Base-by-base conservation (phyloP, 2,329 filamentous ascomycete genomes). In the Alternaria panax region DNA sequence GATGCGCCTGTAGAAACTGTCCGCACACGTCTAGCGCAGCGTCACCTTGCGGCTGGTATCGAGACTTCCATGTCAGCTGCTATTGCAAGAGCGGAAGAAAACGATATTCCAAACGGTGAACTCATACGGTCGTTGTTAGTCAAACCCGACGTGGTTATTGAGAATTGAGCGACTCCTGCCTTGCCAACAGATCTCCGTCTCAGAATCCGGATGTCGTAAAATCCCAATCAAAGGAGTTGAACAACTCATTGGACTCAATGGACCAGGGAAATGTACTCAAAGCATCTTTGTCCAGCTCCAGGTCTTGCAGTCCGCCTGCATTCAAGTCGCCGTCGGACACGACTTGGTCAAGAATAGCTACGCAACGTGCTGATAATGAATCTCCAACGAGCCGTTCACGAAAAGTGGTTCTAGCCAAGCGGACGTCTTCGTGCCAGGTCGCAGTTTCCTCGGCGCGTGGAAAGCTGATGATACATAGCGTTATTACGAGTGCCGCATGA, bases 201-300 rank as follows among this genome's bases (percentile, higher is more conserved):
- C 24, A 70, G 34, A 66, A 71, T 9, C 56, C 62, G 18, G 54
- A 61, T n/a, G 60, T 58, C 20, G 59, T 63, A n/a, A 70, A 47
- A 24, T 71, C 60, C 69, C 69, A 71, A 27, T 71, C 67, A 25
- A 71, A 70, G 2, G 69, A 69, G 36, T 61, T 60, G 43, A 71
- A 71, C 3, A 71, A 41, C 41, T 71, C 69, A n/a, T 63, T 68
- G 9, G 67, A 68, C 47, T 71, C 67, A 9, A 68, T 38, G 4
- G 69, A 71, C 69, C 69, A 71, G 12, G 69, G 69, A 28, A 71
- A 71, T 9, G 60, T 61, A 36, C 64, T 71, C 43, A 71, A 52
- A 5, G 66, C 63, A 20, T 66, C 67, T 40, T 63, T 63, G 14
- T 66, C 64, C 27, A 71, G 48, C 12, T 65, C 59, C 6, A 63